Evolutionary conservation across 1,284 basidiomycete genomes (phyloP), one percentile per base, ranked within the genome.

Genomic region (Trichosporon faecale): DNA sequence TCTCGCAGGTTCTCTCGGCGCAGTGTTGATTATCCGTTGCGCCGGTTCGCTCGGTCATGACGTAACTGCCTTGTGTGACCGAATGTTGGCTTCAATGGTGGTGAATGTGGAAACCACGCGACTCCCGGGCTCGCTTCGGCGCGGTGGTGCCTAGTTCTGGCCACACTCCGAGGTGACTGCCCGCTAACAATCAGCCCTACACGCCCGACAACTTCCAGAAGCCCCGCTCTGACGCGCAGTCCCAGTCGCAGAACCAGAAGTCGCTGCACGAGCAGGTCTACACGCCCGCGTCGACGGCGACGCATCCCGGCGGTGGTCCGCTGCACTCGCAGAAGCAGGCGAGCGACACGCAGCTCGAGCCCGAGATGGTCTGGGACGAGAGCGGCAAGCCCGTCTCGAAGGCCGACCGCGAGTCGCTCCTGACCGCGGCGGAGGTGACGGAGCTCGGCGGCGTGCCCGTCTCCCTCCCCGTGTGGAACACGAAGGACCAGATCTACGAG

Each of bases 211-310:
- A 81, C 74, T 83, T 81, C 70, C 57, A 61, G 57, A 21, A 18
- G 57, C 16, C 57, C 27, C 57, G 52, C 52, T 16, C 23, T 37
- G 16, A 18, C 25, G 25, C 74, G 72, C 46, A n/a, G 70, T 71
- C 9, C 21, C 27, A 18, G 40, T 46, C 21, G 18, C 64, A 4
- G 71, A 67, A 65, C 70, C 14, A 11, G 31, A 37, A 16, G 29
- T 29, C 23, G 35, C 27, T 57, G 35, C 35, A 65, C 64, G 27
- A 65, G 55, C 64, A 90, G 79, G 83, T 95, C 66, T 84, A 92
- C 55, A 89, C 93, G 60, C 88, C 92, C 46, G 88, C 89, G 16
- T 90, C 89, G 7, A 85, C 87, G 4, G 85, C 86, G 25, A 91
- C 89, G 0, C 88, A 90, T 77, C 85, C 84, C 44, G 88, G 85